Conservation (phyloP, 148 eudicot genomes). For the Rhododendron griersonianum region DNA sequence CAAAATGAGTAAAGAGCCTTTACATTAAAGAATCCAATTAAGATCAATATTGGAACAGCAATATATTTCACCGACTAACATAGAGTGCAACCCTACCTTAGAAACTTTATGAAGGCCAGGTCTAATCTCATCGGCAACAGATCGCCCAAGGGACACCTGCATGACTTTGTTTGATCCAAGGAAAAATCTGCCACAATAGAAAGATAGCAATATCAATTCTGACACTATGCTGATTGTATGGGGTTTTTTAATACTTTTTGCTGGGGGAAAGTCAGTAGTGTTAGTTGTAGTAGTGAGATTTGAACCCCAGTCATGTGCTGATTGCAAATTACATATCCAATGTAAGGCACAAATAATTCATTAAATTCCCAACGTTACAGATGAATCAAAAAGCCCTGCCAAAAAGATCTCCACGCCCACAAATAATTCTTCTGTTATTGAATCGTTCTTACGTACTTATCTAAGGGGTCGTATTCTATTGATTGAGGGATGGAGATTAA, state of each 20-base stretch:
- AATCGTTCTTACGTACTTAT: background rate
- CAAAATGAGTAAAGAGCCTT: background rate
- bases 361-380: background rate
- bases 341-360: background rate
- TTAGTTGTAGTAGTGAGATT: background rate
- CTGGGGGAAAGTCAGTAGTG: background rate
- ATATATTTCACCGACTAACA: background rate
- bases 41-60: background rate
- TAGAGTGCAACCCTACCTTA: slow-evolving; percentile 40
- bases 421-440: background rate
- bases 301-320: background rate
- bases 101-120: slow-evolving; percentile 73
- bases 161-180: slow-evolving; percentile 98
- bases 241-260: background rate
- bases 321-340: background rate
- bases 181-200: slow-evolving; percentile 53
- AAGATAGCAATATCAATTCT: background rate
- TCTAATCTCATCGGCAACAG: slow-evolving; percentile 71
- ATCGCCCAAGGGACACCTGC: slow-evolving; percentile 89
- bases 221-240: background rate
- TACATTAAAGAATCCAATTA: background rate
- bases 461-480: background rate
- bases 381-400: background rate
- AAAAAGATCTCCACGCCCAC: background rate
- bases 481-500: background rate